Percentiles rank a stretch among this genome's conserved stretches.
phyloP scores from a whole-genome alignment of 2,329 filamentous ascomycete species.

The Exophiala oligosperma region DNA sequence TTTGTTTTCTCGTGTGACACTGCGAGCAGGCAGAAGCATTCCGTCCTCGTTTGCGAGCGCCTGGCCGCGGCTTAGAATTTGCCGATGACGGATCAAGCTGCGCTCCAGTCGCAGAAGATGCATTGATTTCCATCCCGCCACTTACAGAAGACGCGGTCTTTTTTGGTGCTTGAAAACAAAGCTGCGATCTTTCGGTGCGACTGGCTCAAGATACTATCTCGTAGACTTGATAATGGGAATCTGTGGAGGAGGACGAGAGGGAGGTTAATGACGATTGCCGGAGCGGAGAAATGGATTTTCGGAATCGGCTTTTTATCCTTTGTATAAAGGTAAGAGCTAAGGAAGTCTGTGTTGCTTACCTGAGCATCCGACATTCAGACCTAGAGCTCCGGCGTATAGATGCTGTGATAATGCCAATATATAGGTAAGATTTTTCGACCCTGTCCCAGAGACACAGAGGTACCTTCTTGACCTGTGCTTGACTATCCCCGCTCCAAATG shows the following conservation, averaged over 20 bases:
- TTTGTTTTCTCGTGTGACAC: constrained; percentile 3
- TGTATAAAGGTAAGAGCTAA: background rate
- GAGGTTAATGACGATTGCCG: background rate
- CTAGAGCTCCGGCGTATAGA: too few species aligned
- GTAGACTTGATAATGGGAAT: background rate
- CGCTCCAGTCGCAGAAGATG: background rate
- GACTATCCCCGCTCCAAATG: background rate
- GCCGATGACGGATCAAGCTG: background rate
- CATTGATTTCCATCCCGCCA: background rate
- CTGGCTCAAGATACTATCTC: too few species aligned
- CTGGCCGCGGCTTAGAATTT: background rate
- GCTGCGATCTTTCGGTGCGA: too few species aligned
- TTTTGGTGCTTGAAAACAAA: too few species aligned
- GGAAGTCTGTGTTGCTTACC: too few species aligned
- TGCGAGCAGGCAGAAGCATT: background rate
- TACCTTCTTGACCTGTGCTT: background rate
- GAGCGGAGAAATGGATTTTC: background rate
- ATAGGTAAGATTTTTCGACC: background rate
- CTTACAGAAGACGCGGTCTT: too few species aligned
- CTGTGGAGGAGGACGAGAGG: background rate
- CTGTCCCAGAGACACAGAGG: background rate
- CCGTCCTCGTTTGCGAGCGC: background rate
- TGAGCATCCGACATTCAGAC: too few species aligned
- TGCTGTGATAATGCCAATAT: background rate
- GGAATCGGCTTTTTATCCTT: background rate